A percentile compares a stretch with the other conserved stretches of the same genome.
phyloP scores from a whole-genome alignment of 2,329 filamentous ascomycete species.

The Zymoseptoria ardabiliae region DNA sequence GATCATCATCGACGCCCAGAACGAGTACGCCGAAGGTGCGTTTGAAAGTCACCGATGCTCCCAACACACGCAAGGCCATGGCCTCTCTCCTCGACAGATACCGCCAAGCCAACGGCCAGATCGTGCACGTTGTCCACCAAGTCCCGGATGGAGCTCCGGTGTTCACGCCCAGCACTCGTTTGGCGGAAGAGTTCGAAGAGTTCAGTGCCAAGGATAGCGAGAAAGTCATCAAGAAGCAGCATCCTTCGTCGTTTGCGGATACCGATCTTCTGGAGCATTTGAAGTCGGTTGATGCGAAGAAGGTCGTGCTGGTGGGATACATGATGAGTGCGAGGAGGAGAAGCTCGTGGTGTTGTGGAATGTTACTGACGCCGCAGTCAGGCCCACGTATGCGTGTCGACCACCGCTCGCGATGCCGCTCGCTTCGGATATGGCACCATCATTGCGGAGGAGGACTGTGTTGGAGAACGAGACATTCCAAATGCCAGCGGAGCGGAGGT shows the following conservation, averaged over 20 bases:
- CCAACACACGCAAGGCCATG: slow-evolving; percentile 50
- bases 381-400: slow-evolving; percentile 58
- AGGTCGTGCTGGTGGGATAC: slow-evolving; percentile 55
- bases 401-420: slow-evolving; percentile 54
- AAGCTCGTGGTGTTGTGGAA: no score
- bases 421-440: slow-evolving; percentile 59
- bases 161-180: slow-evolving; percentile 55
- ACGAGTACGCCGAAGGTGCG: slow-evolving; percentile 56
- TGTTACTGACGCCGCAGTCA: no score
- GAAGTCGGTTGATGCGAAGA: slow-evolving; percentile 37
- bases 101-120: slow-evolving; percentile 44
- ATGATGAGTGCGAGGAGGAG: slow-evolving; percentile 34
- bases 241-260: slow-evolving; percentile 53
- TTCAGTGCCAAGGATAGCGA: slow-evolving; percentile 49
- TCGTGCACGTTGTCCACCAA: slow-evolving; percentile 57
- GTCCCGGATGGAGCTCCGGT: slow-evolving; percentile 51
- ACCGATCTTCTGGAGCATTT: slow-evolving; percentile 53
- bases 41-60: slow-evolving; percentile 50
- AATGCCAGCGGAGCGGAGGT: slow-evolving; percentile 51
- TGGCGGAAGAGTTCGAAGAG: slow-evolving; percentile 56
- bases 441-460: slow-evolving; percentile 51
- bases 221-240: slow-evolving; percentile 52
- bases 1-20: slow-evolving; percentile 64
- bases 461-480: slow-evolving; percentile 61
- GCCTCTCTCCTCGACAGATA: slow-evolving; percentile 52